These are phyloP conservation scores for Fusarium sp. DNA, from an alignment of 2,329 filamentous ascomycete genomes.

Conservation along the genomic window DNA sequence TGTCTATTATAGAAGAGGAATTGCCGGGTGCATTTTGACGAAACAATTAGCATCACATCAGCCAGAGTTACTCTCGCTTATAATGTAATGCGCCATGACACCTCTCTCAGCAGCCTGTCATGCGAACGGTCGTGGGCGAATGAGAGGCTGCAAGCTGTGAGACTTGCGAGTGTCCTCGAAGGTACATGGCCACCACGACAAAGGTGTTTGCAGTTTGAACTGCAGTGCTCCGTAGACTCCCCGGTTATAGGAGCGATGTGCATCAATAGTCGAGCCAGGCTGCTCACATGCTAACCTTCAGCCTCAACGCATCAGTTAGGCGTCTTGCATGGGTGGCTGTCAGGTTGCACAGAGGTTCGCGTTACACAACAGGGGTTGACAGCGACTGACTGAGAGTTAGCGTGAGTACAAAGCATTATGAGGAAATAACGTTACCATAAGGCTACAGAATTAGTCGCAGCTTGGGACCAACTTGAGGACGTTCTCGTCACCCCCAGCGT, in stretches of 20 bases:
- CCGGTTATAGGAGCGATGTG: constrained; percentile 26
- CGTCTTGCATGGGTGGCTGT: constrained; percentile 15
- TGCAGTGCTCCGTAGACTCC: not conserved
- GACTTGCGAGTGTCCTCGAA: constrained; percentile 30
- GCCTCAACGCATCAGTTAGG: constrained; percentile 20
- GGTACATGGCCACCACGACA: constrained; percentile 21
- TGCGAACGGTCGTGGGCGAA: constrained; percentile 23
- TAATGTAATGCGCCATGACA: constrained; percentile 1
- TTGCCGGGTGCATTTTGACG: constrained; percentile 4
- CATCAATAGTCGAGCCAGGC: constrained; percentile 34
- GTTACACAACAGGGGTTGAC: constrained; percentile 19
- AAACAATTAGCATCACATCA: constrained; percentile 32
- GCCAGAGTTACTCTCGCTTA: constrained; percentile 27
- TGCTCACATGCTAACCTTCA: constrained; percentile 34
- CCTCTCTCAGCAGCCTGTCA: constrained; percentile 1
- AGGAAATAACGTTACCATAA: not conserved
- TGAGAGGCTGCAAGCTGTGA: constrained; percentile 4
- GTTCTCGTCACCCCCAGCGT: constrained; percentile 17
- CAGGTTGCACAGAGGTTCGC: constrained; percentile 10
- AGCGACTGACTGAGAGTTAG: not conserved
- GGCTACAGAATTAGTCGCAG: constrained; percentile 13
- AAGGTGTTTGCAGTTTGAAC: not conserved
- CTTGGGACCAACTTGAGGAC: constrained; percentile 28
- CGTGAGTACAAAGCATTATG: not conserved
- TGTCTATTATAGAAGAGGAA: constrained; percentile 7